A percentile compares a stretch with the other conserved stretches of the same genome.
These are phyloP conservation scores for Tetrapisispora taiwanensis DNA, from an alignment of 805 yeast genomes.

Conservation along the genomic window DNA sequence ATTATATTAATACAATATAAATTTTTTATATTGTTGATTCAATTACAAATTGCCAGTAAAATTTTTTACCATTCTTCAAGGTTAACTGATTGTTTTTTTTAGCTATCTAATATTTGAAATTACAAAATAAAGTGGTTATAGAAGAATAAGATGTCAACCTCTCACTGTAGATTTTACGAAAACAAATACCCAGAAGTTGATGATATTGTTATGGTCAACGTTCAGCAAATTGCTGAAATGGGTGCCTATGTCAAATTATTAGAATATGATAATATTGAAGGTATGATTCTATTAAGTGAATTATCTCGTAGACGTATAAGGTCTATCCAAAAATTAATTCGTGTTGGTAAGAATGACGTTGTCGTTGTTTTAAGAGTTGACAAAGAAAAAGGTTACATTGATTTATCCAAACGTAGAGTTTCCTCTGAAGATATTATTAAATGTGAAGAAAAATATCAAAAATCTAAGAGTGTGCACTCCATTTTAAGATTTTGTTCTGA, in stretches of 20 bases:
- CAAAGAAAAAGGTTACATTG: constrained; percentile 97
- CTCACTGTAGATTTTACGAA: constrained; percentile 93
- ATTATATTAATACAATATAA: too few relatives aligned
- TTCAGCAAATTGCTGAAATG: constrained; percentile 97
- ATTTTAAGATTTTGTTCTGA: constrained; percentile 97
- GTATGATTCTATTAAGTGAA: constrained; percentile 94
- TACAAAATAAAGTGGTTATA: background rate
- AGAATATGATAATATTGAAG: constrained; percentile 97
- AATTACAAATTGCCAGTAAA: too few relatives aligned
- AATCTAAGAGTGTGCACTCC: constrained; percentile 96
- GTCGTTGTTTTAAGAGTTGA: constrained; percentile 97
- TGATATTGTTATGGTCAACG: constrained; percentile 98
- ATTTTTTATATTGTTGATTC: too few relatives aligned
- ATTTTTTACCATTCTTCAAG: too few relatives aligned
- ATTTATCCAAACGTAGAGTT: constrained; percentile 93
- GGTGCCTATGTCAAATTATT: constrained; percentile 95
- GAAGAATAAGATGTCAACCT: constrained; percentile 50
- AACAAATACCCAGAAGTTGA: constrained; percentile 98
- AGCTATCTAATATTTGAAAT: too few relatives aligned
- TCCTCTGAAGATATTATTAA: constrained; percentile 94
- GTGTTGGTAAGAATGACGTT: constrained; percentile 97
- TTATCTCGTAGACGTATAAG: constrained; percentile 97
- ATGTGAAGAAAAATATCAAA: constrained; percentile 95
- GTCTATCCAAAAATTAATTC: constrained; percentile 91
- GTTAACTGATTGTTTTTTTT: background rate